These are phyloP conservation scores for Arctostaphylos glauca DNA, from an alignment of 148 eudicot genomes.

Conservation along the genomic window DNA sequence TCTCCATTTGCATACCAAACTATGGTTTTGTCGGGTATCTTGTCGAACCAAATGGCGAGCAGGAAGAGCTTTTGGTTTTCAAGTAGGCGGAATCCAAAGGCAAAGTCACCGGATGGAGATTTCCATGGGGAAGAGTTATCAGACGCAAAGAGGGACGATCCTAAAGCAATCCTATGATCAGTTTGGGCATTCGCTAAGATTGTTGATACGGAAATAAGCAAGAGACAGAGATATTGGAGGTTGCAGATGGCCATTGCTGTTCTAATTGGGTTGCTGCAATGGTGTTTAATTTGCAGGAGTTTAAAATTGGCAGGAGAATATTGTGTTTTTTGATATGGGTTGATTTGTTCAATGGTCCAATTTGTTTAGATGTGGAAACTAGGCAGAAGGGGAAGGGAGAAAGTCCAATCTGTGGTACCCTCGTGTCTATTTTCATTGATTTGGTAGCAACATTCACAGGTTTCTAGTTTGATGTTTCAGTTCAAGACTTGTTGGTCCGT, in stretches of 20 bases:
- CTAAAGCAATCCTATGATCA: not conserved
- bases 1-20: slow-evolving; percentile 30
- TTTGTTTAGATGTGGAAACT: not conserved
- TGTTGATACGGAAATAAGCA: not conserved
- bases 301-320: not conserved
- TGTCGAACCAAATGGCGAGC: slow-evolving; percentile 33
- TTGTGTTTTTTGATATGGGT: not conserved
- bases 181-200: slow-evolving; percentile 4
- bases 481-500: too few relatives aligned
- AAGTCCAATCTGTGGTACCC: not conserved
- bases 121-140: slow-evolving; percentile 17
- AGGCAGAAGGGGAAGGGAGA: not conserved
- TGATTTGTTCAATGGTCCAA: not conserved
- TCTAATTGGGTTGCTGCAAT: not conserved
- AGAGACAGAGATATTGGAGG: not conserved
- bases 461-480: too few relatives aligned
- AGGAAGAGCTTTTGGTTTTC: slow-evolving; percentile 15
- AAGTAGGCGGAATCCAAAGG: slow-evolving; percentile 36
- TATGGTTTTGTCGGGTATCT: slow-evolving; percentile 30
- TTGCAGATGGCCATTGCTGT: not conserved
- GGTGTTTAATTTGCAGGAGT: not conserved
- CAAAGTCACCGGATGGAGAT: slow-evolving; percentile 38
- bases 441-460: too few relatives aligned
- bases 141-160: slow-evolving; percentile 21
- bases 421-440: too few relatives aligned